Evolutionary conservation across 371 early-diverging fungal genomes (phyloP), one percentile per base, ranked within the genome.

Genomic region (Mucor circinelloides): DNA sequence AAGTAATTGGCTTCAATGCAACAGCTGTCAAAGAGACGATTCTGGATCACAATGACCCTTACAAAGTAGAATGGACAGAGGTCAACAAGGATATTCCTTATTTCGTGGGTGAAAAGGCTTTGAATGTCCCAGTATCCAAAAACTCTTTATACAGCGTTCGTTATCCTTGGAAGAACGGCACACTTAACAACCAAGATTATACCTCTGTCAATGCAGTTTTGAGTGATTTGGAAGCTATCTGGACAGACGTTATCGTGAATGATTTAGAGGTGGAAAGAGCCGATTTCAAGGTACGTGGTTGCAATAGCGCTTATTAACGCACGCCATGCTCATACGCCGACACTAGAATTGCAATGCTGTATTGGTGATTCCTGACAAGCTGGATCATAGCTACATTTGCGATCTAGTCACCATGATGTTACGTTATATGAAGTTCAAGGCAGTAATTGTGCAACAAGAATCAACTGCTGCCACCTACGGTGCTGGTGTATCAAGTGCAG

Each of bases 1-100:
- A 92, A 58, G 92, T 93, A 1, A 67, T 85, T 27, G 85, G 90
- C 0, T 94, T 89, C 77, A 96, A 96, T 68, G 68, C 83, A 10
- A 85, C 85, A 38, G 78, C 89, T 13, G 64, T 65, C 27, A 87
- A 91, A 7, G 92, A 93, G 64, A 82, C 69, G 0, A 93, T 96
- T 66, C 82, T 87, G 17, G 96, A 94, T 64, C 94, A 94, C 67
- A 96, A 96, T 66, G 96, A 96, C 69, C 94, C 96, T 10, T 93
- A 91, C 69, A 87, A 89, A 60, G 88, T 94, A 13, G 96, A 96
- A 55, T 96, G 94, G 95, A 90, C 91, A 0, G 84, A 88, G 9
- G 64, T 81, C 1, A 52, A 30, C 2, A 61, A 55, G 60, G 2
- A 60, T 17, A 62, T 73, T 73, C 87, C 87, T 6, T 80, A 76